phyloP scores from a whole-genome alignment of 1,284 basidiomycete species.

The Ustilago hordei region DNA sequence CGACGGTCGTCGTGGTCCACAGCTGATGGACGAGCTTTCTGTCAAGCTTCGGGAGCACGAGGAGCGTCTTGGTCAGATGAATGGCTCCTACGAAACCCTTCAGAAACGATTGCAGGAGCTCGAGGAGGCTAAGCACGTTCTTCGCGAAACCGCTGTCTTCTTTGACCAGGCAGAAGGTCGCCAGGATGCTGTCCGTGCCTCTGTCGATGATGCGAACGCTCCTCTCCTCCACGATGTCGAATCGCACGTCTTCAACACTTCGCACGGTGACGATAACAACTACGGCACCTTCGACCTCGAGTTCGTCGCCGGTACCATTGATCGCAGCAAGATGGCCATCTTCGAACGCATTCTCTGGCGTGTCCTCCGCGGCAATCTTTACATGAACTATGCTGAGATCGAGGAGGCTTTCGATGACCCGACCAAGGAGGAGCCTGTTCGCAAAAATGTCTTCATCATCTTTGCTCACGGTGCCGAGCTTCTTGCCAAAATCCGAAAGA shows the following conservation, averaged over 20 bases:
- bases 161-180: conserved; percentile 90
- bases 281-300: conserved; percentile 78
- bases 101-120: conserved; percentile 88
- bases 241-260: conserved; percentile 73
- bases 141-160: conserved; percentile 95
- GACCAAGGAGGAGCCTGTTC: conserved; percentile 72
- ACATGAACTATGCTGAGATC: conserved; percentile 98
- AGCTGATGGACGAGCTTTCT: conserved; percentile 93
- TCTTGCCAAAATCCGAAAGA: conserved; percentile 96
- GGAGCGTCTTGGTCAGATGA: conserved; percentile 87
- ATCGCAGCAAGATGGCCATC: conserved; percentile 88
- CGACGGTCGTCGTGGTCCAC: conserved; percentile 77
- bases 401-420: conserved; percentile 91
- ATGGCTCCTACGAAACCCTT: conserved; percentile 88
- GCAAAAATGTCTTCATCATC: conserved; percentile 99
- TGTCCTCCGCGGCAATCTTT: conserved; percentile 95
- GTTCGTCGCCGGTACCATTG: conserved; percentile 96
- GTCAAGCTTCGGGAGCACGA: conserved; percentile 89
- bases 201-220: conserved; percentile 85
- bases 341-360: conserved; percentile 99
- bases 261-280: conserved; percentile 72
- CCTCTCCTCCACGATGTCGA: conserved; percentile 86
- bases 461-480: conserved; percentile 96
- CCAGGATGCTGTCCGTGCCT: conserved; percentile 82
- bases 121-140: conserved; percentile 87